phyloP scores from a whole-genome alignment of 495 filamentous ascomycete species.

The Achaetomiella virescens region DNA sequence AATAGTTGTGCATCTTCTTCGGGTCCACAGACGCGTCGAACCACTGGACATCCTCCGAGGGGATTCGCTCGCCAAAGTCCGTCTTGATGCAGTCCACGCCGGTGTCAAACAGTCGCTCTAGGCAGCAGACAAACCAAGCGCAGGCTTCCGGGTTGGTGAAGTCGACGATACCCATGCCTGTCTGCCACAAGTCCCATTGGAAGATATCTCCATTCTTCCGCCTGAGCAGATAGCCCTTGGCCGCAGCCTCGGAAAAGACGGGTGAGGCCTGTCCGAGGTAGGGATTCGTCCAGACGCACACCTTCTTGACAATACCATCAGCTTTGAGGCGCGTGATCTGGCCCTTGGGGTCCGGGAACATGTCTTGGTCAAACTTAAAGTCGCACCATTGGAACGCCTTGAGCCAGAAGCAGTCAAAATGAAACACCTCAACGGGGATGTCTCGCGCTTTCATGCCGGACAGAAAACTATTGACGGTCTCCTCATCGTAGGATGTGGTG shows the following conservation, averaged over 20 bases:
- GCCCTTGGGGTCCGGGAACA: conserved; percentile 62
- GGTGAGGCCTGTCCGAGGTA: conserved; percentile 64
- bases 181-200: conserved; percentile 72
- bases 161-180: conserved; percentile 67
- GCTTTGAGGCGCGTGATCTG: conserved; percentile 57
- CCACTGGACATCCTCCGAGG: conserved; percentile 55
- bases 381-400: conserved; percentile 67
- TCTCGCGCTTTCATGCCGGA: conserved; percentile 60
- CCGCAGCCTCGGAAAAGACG: conserved; percentile 56
- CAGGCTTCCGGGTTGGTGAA: conserved; percentile 66
- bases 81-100: conserved; percentile 69
- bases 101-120: conserved; percentile 55
- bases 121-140: conserved; percentile 52
- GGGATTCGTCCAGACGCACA: conserved; percentile 68
- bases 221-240: conserved; percentile 63
- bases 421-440: conserved; percentile 63
- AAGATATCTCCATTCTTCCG: conserved; percentile 62
- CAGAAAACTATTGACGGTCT: conserved; percentile 60
- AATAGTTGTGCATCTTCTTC: conserved; percentile 68
- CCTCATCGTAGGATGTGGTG: conserved; percentile 64
- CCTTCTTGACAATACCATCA: conserved; percentile 50
- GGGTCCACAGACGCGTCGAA: conserved; percentile 51
- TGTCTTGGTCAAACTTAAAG: conserved; percentile 60
- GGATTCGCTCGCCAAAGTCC: conserved; percentile 68
- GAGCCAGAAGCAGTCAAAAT: conserved; percentile 65